phyloP scores from a whole-genome alignment of 495 filamentous ascomycete genomes.

The Penicillium flavigenum region DNA sequence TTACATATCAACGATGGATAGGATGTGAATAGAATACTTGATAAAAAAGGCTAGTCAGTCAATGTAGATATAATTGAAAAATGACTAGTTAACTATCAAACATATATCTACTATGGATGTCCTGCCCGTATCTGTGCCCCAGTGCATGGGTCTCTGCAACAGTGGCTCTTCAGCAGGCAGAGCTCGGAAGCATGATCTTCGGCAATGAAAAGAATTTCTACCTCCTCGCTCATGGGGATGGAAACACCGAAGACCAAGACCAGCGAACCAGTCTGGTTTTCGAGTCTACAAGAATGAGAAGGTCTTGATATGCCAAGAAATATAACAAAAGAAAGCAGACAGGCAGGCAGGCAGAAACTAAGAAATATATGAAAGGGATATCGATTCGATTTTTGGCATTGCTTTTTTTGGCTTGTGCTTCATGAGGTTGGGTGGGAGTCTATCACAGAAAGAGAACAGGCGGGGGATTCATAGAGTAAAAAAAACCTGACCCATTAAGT shows the following conservation, averaged over 20 bases:
- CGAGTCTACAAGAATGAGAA: conserved; percentile 36
- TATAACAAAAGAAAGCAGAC: conserved; percentile 3
- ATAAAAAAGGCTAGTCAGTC: neutral
- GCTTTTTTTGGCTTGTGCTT: conserved; percentile 17
- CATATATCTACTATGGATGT: conserved; percentile 49
- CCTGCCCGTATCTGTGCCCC: conserved; percentile 95
- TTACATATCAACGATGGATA: conserved; percentile 32
- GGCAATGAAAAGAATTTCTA: conserved; percentile 36
- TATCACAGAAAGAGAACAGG: conserved; percentile 22
- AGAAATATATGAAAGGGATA: conserved; percentile 13
- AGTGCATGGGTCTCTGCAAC: conserved; percentile 64
- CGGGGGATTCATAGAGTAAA: conserved; percentile 19
- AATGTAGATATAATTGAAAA: neutral
- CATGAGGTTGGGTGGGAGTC: conserved; percentile 12
- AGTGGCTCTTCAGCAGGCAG: conserved; percentile 88
- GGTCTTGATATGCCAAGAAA: conserved; percentile 42
- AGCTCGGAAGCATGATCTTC: conserved; percentile 37
- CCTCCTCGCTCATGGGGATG: conserved; percentile 45
- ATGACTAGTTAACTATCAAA: too few relatives aligned
- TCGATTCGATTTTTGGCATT: conserved; percentile 12
- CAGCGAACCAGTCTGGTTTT: conserved; percentile 20
- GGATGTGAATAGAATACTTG: conserved; percentile 28
- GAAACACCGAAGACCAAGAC: conserved; percentile 29
- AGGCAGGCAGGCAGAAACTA: conserved; percentile 4
- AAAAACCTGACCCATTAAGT: conserved; percentile 29